Evolutionary conservation across 495 filamentous ascomycete species (phyloP), one percentile per base, ranked within the genome.

Genomic region (Talaromyces ruber): DNA sequence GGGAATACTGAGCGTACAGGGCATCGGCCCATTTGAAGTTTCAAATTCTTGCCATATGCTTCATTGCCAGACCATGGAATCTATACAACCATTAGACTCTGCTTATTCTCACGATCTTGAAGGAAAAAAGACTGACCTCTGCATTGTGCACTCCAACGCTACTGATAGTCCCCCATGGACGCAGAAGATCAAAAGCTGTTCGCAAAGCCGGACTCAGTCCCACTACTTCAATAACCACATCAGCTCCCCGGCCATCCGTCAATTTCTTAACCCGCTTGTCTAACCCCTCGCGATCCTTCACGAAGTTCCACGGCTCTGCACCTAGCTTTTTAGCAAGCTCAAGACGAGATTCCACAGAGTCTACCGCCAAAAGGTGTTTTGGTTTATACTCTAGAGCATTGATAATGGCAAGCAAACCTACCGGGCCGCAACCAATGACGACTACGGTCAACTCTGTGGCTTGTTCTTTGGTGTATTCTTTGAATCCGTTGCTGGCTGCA

Each of bases 71-170:
- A 84, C 84, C 93, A 95, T 14, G 93, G 92, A 64, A 96, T 92
- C 85, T 91, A 61, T 22, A 43, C 12, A 7, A 57, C 5, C 4
- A 14, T 60, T 28, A 60, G 30, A n/a, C 16, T 60, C 24, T 21
- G 58, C 1, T 16, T 24, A 54, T 18, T 21, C 3, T 24, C 21
- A 21, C 11, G 6, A n/a, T 14, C 51, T 4, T 6, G 2, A 28
- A 24, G 3, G 8, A 14, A 21, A 29, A 25, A 11, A n/a, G n/a
- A 63, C 76, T 68, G 66, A 91, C 89, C 79, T 92, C 91, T 24
- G 81, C 89, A 73, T 96, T 97, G 67, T 97, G 93, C 24, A 98
- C 93, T 2, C 94, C 94, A 63, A 97, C 91, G 66, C 89, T 93
- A 62, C 84, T 88, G 62, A 98, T 92, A 9, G 86, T 81, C 1